Percentiles rank a stretch among this genome's conserved stretches.
Evolutionary conservation across 108 stramenopile species (phyloP).

Genomic region (Cylindrotheca closterium): DNA sequence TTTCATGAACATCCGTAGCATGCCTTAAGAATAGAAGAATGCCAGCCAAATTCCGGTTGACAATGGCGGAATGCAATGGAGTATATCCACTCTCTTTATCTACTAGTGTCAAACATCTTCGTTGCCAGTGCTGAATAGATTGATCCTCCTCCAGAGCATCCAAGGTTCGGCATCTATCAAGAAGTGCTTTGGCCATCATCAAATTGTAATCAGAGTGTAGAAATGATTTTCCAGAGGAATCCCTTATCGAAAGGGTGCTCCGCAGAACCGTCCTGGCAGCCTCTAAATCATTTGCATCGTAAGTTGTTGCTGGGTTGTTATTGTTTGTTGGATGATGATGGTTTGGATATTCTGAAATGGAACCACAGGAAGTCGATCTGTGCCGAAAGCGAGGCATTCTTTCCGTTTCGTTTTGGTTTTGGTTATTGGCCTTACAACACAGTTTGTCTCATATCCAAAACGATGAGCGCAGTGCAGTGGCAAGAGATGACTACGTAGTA

Average conservation of each 20-base stretch:
- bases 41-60: constrained; percentile 43
- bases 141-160: constrained; percentile 14
- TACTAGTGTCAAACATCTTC: constrained; percentile 17
- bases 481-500: too few relatives aligned
- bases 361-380: background rate
- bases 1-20: constrained; percentile 7
- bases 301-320: background rate
- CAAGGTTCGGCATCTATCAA: constrained; percentile 23
- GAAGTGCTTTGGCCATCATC: constrained; percentile 21
- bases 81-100: constrained; percentile 71
- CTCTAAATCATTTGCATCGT: constrained; percentile 2
- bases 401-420: too few relatives aligned
- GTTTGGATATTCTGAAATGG: background rate
- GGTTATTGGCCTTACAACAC: too few relatives aligned
- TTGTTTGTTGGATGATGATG: background rate
- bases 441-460: too few relatives aligned
- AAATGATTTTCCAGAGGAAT: constrained; percentile 20
- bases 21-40: constrained; percentile 58
- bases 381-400: background rate
- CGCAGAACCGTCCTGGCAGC: constrained; percentile 10
- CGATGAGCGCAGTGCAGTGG: too few relatives aligned
- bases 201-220: constrained; percentile 22
- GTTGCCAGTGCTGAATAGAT: constrained; percentile 6
- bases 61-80: constrained; percentile 63
- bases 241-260: constrained; percentile 19